Percentiles rank a stretch among this genome's conserved stretches.
Evolutionary conservation across 1,139 yeast species (phyloP).

Genomic region (Debaryomyces fabryi): DNA sequence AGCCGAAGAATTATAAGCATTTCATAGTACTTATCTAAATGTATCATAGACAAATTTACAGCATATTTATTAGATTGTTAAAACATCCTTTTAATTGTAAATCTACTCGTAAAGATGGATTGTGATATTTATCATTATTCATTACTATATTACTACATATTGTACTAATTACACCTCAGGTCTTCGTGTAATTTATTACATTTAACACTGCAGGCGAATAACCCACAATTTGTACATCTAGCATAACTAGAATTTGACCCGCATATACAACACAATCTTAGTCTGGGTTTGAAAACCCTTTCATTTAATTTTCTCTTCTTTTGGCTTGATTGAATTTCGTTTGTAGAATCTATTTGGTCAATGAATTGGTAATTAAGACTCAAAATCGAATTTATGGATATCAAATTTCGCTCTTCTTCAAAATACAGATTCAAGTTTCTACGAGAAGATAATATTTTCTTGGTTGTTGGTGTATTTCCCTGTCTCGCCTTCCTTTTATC

Average conservation of each 20-base stretch:
- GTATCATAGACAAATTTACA: background rate
- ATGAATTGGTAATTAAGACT: constrained; percentile 45
- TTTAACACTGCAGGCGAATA: constrained; percentile 44
- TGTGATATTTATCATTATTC: background rate
- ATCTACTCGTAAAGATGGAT: background rate
- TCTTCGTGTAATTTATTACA: constrained; percentile 47
- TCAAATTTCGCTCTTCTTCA: constrained; percentile 50
- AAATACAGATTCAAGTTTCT: constrained; percentile 50
- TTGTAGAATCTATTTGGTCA: constrained; percentile 31
- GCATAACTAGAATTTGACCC: constrained; percentile 43
- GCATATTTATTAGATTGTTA: background rate
- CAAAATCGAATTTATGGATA: constrained; percentile 45
- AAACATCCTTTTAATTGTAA: background rate
- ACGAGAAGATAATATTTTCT: constrained; percentile 46
- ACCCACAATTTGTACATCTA: constrained; percentile 45
- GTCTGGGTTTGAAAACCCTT: constrained; percentile 35
- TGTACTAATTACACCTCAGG: constrained; percentile 40
- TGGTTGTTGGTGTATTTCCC: constrained; percentile 51
- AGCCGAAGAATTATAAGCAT: constrained; percentile 60
- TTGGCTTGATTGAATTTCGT: constrained; percentile 19
- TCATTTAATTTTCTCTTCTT: constrained; percentile 16
- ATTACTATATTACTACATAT: background rate
- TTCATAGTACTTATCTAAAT: background rate
- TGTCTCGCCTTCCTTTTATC: constrained; percentile 33
- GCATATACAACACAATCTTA: constrained; percentile 48